Evolutionary conservation across 495 filamentous ascomycete genomes (phyloP).

Genomic region (Podospora appendiculata): DNA sequence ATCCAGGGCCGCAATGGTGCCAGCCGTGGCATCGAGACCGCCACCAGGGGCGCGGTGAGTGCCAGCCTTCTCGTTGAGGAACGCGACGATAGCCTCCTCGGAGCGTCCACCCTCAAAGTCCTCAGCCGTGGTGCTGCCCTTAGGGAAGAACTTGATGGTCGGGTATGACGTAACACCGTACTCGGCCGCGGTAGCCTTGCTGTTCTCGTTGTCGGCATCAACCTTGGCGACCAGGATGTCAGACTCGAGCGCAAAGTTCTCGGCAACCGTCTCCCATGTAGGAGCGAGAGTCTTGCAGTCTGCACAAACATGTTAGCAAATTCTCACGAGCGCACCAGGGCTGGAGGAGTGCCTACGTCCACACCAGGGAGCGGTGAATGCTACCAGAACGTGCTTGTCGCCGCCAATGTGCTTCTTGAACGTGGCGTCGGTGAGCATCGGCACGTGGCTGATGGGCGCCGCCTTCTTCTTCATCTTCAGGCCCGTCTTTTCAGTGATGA

Average conservation of each 20-base stretch:
- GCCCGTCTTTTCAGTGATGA: slow-evolving; percentile 85
- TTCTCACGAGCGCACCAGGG: background rate
- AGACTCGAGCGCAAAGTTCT: slow-evolving; percentile 70
- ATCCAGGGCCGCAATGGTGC: slow-evolving; percentile 74
- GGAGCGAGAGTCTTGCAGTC: slow-evolving; percentile 97
- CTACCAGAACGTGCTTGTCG: slow-evolving; percentile 87
- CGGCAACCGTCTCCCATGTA: slow-evolving; percentile 79
- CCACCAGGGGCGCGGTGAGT: slow-evolving; percentile 82
- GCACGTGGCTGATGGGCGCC: slow-evolving; percentile 59
- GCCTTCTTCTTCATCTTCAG: slow-evolving; percentile 66
- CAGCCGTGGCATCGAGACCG: slow-evolving; percentile 68
- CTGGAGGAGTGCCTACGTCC: slow-evolving; percentile 63
- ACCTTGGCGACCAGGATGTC: slow-evolving; percentile 86
- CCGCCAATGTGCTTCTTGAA: slow-evolving; percentile 74
- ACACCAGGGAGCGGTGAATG: slow-evolving; percentile 96
- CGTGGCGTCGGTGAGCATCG: slow-evolving; percentile 68
- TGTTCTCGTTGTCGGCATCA: slow-evolving; percentile 80
- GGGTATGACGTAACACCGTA: slow-evolving; percentile 82
- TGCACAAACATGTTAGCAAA: slow-evolving; percentile 32
- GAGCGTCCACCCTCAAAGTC: slow-evolving; percentile 70
- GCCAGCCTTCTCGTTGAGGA: slow-evolving; percentile 83
- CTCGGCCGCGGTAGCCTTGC: slow-evolving; percentile 66
- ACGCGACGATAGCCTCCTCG: slow-evolving; percentile 69
- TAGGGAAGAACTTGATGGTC: slow-evolving; percentile 97
- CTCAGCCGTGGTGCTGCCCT: slow-evolving; percentile 66